These are phyloP conservation scores for Mortierella sp. DNA, from an alignment of 371 early-diverging fungal genomes.

Conservation along the genomic window DNA sequence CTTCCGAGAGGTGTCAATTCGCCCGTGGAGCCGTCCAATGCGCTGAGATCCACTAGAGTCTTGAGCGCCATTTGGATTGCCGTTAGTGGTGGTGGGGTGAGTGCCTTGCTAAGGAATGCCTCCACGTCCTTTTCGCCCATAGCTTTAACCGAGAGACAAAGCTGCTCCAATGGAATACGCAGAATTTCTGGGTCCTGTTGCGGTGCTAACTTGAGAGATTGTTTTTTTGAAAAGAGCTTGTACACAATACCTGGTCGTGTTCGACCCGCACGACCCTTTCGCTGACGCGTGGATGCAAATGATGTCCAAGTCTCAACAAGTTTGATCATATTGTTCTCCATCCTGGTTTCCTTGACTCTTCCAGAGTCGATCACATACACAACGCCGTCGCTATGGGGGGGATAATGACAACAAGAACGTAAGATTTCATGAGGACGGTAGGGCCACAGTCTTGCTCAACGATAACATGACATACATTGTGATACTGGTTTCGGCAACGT, in stretches of 20 bases:
- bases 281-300: slow-evolving; percentile 90
- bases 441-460: background rate
- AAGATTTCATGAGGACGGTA: background rate
- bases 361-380: slow-evolving; percentile 96
- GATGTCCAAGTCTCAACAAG: slow-evolving; percentile 72
- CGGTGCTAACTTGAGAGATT: slow-evolving; percentile 66
- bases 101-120: slow-evolving; percentile 71
- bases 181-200: slow-evolving; percentile 80
- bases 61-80: slow-evolving; percentile 75
- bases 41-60: slow-evolving; percentile 68
- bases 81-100: slow-evolving; percentile 80
- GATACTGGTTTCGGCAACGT: slow-evolving; percentile 95
- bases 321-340: slow-evolving; percentile 74
- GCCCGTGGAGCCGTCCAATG: slow-evolving; percentile 58
- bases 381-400: slow-evolving; percentile 88
- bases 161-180: slow-evolving; percentile 77
- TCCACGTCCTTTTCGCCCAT: slow-evolving; percentile 66
- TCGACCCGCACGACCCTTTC: slow-evolving; percentile 95
- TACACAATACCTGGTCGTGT: slow-evolving; percentile 86
- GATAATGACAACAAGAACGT: background rate
- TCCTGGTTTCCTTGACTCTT: slow-evolving; percentile 82
- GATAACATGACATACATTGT: slow-evolving; percentile 79
- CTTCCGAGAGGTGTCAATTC: slow-evolving; percentile 89
- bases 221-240: slow-evolving; percentile 70
- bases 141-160: slow-evolving; percentile 78